A percentile compares a stretch with the other conserved stretches of the same genome.
Conservation (phyloP, 371 early-diverging fungal species). For the Sporodiniella umbellata region DNA sequence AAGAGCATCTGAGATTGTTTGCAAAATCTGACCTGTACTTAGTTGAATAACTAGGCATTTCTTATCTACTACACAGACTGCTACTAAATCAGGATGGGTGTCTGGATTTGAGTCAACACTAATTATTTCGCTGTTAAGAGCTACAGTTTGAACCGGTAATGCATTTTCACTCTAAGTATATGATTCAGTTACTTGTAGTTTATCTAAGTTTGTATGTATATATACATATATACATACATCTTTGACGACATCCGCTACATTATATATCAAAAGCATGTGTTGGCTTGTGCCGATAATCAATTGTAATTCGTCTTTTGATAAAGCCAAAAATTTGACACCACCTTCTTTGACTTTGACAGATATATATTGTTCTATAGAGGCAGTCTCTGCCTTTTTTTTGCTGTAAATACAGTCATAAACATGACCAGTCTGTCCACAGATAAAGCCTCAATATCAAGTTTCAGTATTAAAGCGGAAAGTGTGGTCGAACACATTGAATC, state of each 20-base stretch:
- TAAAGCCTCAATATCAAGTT: slow-evolving; percentile 25
- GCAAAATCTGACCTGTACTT: slow-evolving; percentile 15
- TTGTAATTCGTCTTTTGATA: slow-evolving; percentile 26
- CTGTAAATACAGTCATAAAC: slow-evolving; percentile 25
- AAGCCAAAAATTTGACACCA: slow-evolving; percentile 33
- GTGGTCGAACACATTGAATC: too few relatives aligned
- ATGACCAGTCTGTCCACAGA: slow-evolving; percentile 25
- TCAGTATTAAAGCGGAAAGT: not conserved
- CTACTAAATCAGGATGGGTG: slow-evolving; percentile 26
- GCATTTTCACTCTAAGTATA: slow-evolving; percentile 10
- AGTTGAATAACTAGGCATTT: slow-evolving; percentile 22
- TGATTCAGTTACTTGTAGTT: too few relatives aligned
- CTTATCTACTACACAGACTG: slow-evolving; percentile 26
- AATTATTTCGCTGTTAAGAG: slow-evolving; percentile 17
- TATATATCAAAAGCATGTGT: slow-evolving; percentile 22
- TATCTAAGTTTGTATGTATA: not conserved
- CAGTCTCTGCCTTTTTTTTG: slow-evolving; percentile 21
- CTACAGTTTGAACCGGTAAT: slow-evolving; percentile 13
- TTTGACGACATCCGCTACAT: slow-evolving; percentile 24
- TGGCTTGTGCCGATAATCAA: slow-evolving; percentile 23
- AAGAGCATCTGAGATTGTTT: slow-evolving; percentile 16
- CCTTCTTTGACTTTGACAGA: slow-evolving; percentile 5
- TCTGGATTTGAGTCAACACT: slow-evolving; percentile 46
- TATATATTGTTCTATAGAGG: slow-evolving; percentile 14
- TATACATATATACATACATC: slow-evolving; percentile 14